Percentiles rank a stretch among this genome's conserved stretches.
Conservation (phyloP, 2,329 filamentous ascomycete species). For the Phyllosticta citrichinensis region DNA sequence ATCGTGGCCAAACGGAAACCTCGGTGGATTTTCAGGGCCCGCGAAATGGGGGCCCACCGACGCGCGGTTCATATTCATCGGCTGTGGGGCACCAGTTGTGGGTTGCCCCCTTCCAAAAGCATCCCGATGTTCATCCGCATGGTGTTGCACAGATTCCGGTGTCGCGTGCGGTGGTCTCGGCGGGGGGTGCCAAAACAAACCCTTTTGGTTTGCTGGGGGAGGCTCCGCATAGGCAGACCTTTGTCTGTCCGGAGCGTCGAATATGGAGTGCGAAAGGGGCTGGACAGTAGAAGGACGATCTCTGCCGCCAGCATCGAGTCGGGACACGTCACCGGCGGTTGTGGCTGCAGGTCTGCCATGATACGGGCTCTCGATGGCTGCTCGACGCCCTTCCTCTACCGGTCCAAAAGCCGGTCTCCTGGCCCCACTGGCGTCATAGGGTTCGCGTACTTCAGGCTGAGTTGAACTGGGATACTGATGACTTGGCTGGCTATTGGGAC, state of each 20-base stretch:
- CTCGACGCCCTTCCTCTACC: slow-evolving; percentile 2
- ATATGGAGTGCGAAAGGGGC: slow-evolving; percentile 27
- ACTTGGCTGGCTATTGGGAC: slow-evolving; percentile 31
- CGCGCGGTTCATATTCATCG: slow-evolving; percentile 3
- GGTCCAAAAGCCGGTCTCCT: slow-evolving; percentile 16
- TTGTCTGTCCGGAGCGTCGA: slow-evolving; percentile 22
- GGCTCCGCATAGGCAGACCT: background rate
- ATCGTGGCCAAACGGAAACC: slow-evolving; percentile 20
- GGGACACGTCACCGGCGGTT: slow-evolving; percentile 3
- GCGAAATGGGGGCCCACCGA: background rate
- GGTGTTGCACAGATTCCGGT: slow-evolving; percentile 19
- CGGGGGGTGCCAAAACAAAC: slow-evolving; percentile 22
- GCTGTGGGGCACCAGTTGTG: background rate
- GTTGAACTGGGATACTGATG: slow-evolving; percentile 17
- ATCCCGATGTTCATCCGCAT: slow-evolving; percentile 22
- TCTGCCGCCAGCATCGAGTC: slow-evolving; percentile 10
- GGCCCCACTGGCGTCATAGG: slow-evolving; percentile 19
- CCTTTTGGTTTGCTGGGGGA: slow-evolving; percentile 16
- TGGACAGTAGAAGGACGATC: slow-evolving; percentile 30
- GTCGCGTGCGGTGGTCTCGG: slow-evolving; percentile 18
- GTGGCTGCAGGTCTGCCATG: slow-evolving; percentile 1
- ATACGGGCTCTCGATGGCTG: background rate
- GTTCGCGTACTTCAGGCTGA: slow-evolving; percentile 17
- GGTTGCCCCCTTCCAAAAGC: slow-evolving; percentile 8
- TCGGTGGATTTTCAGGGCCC: slow-evolving; percentile 1